Base-by-base conservation (phyloP, 225 moss, liverwort and hornwort genomes). In the Takakia lepidozioides region DNA sequence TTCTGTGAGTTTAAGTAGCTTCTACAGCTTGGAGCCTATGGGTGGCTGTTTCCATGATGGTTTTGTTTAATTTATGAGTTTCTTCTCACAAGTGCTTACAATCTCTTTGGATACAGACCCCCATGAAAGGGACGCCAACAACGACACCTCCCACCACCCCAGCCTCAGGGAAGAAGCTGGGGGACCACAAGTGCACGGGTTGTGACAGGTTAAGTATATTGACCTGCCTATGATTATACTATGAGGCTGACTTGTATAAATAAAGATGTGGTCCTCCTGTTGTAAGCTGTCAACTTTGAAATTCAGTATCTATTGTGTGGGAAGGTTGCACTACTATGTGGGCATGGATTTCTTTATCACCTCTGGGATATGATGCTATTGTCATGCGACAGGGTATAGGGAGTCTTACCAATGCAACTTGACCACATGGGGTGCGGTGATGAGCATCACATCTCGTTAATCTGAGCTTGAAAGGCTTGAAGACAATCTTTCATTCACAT, bases 181-280 rank as follows among this genome's bases (percentile, higher is more conserved):
- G 76, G 5, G 53, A 27, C 22, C 40, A 72, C 23, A 71, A 68
- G 39, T 72, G 76, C 50, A 29, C 57, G 10, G 67, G 57, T 40
- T 76, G 76, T 54, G 64, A 72, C 0, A 72, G 60, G 76, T 71
- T 52, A 62, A n/a, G n/a, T n/a, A n/a, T n/a, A n/a, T n/a, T n/a
- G n/a, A n/a, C n/a, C n/a, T n/a, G n/a, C n/a, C n/a, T n/a, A n/a
- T n/a, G n/a, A n/a, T n/a, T n/a, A 57, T 59, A 19, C 41, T 7
- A 7, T 16, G 20, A 41, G 14, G 18, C 20, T 41, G n/a, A 7
- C 41, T 18, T 2, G 4, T 41, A 13, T 16, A 5, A 5, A 3
- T 36, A 15, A 15, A 10, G 1, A 15, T 1, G 2, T 36, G 35
- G 35, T 36, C 35, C 2, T 2, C n/a, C 10, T 36, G 10, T 15